Base-by-base conservation (phyloP, 768 basidiomycete genomes). In the Pleurotus djamor region DNA sequence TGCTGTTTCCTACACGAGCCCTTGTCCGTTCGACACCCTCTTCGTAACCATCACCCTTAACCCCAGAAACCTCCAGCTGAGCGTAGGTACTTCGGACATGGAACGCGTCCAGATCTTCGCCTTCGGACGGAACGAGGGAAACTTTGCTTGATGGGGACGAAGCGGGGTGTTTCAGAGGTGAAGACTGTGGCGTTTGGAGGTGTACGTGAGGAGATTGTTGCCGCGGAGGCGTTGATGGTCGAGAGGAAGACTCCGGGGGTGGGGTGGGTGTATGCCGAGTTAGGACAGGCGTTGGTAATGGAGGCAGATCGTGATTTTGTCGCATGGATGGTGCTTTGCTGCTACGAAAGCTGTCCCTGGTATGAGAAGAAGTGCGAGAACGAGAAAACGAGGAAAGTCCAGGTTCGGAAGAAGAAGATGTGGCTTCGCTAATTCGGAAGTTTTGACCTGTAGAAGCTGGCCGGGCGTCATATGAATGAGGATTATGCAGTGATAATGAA, bases 1-100 rank as follows among this genome's bases (percentile, higher is more conserved):
- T 76, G 65, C 77, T 85, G 16, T 67, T 67, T 54, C 82, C 80
- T 62, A 86, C 70, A 65, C 89, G 78, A 21, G 92, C 91, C 60
- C 96, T 83, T 32, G 96, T 98, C 38, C 94, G 86, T 74, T 98
- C 96, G 5, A 96, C 82, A 38, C 96, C 96, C 64, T 96, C 94
- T 65, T 94, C 91, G 72, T 87, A 93, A 0, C 96, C 96, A 68
- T 98, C 96, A 2, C 96, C 95, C 68, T 86, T 90, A 38, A 98
- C 96, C n/a, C 96, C 96, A 45, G 83, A 83, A 8, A 83, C 75
- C 51, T 98, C 94, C n/a, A 98, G 80, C 62, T 91, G 84, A 0
- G 95, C 96, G 69, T 98, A 96, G 0, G 92, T 93, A 60, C 81
- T 88, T 43, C 93, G 83, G 5, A 96, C 89, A 70, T 92, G 88